Base-by-base conservation (phyloP, 2,329 filamentous ascomycete species). In the Raffaelea albimanens region DNA sequence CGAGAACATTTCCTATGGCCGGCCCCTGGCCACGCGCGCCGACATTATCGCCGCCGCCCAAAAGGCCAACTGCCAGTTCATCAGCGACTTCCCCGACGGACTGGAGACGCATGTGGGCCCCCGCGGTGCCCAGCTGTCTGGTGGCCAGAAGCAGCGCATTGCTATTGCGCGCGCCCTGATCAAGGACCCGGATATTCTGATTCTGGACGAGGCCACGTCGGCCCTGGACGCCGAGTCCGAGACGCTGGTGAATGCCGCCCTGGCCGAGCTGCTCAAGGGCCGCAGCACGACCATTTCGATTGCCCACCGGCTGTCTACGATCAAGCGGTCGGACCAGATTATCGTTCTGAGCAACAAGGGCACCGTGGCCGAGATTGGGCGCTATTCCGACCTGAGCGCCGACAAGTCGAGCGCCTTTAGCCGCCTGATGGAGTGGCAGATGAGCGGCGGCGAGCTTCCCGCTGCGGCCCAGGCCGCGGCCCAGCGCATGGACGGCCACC, bases 391-490 rank as follows among this genome's bases (percentile, higher is more conserved):
- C 53, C 76, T 98, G 20, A 85, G 83, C 45, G 72, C 76, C 5
- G 80, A 87, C 50, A 76, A 78, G 16, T 71, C 84, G 10, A 94
- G 91, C 45, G 88, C 90, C 2, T 98, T 98, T 61, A 91, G 83
- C 57, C 93, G 85, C 67, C 72, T 98, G 46, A 98, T 98, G 93
- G 91, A 97, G 66, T 97, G 90, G 90, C 93, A 98, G 68, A 86
- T 97, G 80, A 93, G 78, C 57, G 91, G 90, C 13, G 85, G 85
- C 9, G 88, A 95, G 48, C 59, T 72, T 9, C 63, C 71, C 0
- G 63, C 72, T 4, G 13, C 19, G 10, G 38, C 22, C 25, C 33
- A 42, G 19, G 11, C 33, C 29, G 36, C 48, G 29, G 67, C 69
- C 31, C 61, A 54, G 19, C 60, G 52, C 43, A 61, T 58, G n/a